Conservation (phyloP, 108 stramenopile genomes). For the Nannochloropsis salina region DNA sequence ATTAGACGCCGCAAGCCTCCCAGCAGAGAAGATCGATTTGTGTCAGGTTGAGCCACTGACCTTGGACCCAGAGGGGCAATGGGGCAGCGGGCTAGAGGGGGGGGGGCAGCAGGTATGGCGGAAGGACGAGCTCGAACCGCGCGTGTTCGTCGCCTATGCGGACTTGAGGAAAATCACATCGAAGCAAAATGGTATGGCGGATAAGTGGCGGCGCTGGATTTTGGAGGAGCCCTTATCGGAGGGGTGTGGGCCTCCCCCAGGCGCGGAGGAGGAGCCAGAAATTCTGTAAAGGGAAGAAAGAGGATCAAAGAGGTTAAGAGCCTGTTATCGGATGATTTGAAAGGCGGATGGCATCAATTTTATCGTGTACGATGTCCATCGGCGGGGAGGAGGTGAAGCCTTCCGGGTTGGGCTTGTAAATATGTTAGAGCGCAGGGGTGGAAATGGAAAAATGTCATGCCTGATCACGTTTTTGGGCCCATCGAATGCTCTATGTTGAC, state of each 20-base stretch:
- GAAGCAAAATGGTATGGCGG: not conserved
- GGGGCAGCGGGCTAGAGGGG: not conserved
- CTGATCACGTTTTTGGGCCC: too few relatives aligned
- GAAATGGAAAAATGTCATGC: too few relatives aligned
- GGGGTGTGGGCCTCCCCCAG: not conserved
- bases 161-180: not conserved
- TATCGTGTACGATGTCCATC: too few relatives aligned
- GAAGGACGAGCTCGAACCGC: constrained; percentile 5
- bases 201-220: not conserved
- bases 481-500: too few relatives aligned
- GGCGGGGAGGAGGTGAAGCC: too few relatives aligned
- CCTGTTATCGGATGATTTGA: too few relatives aligned
- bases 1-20: not conserved
- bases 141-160: constrained; percentile 5
- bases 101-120: not conserved
- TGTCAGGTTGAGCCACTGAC: constrained; percentile 6
- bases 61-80: not conserved
- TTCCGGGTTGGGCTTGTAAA: too few relatives aligned
- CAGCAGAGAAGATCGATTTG: not conserved
- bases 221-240: not conserved
- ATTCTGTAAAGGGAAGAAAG: not conserved
- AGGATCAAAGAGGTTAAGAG: not conserved
- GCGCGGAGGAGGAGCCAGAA: not conserved
- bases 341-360: too few relatives aligned
- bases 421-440: too few relatives aligned